Evolutionary conservation across 2,329 filamentous ascomycete species (phyloP), one percentile per base, ranked within the genome.

Genomic region (Tolypocladium nubicola): DNA sequence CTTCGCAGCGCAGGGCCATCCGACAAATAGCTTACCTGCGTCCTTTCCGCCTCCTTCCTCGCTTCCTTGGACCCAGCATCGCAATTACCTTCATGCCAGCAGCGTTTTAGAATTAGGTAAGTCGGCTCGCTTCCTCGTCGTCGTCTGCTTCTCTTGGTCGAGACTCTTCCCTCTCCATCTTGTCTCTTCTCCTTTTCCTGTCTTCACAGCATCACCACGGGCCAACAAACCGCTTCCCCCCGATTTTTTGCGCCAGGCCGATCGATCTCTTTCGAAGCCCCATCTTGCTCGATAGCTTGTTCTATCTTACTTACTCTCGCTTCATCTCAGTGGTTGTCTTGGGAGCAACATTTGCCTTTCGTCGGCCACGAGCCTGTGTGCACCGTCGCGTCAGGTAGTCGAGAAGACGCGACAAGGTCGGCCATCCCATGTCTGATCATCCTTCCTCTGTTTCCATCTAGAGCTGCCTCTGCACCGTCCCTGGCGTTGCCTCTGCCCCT

Each of bases 201-300:
- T 68, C 65, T 60, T 69, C 70, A 73, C 72, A 79, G 72, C 77
- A 81, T 77, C 77, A 71, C 71, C 74, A 69, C 66, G 70, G 38
- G 54, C 38, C 68, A 67, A 70, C 71, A 71, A 54, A 57, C 68
- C 67, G 71, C 71, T 66, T 74, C 74, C 75, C 75, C 76, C 75
- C 64, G 61, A 59, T 50, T 60, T 60, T 60, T 58, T 60, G 55
- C 19, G 26, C 56, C 56, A 57, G 64, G 59, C 64, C 60, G 56
- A 60, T 64, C 60, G 59, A 67, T 68, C 67, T 68, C 66, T 68
- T 67, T 67, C 63, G 63, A 65, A 65, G 68, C 64, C 71, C 70
- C 76, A 78, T 78, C 75, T 82, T 82, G 80, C 78, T 80, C 71
- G 75, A 77, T 81, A 82, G 76, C 78, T 80, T 72, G 76, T 76